These are phyloP conservation scores for Raphidocelis subcapitata DNA, from an alignment of 139 green algal genomes.

Conservation along the genomic window DNA sequence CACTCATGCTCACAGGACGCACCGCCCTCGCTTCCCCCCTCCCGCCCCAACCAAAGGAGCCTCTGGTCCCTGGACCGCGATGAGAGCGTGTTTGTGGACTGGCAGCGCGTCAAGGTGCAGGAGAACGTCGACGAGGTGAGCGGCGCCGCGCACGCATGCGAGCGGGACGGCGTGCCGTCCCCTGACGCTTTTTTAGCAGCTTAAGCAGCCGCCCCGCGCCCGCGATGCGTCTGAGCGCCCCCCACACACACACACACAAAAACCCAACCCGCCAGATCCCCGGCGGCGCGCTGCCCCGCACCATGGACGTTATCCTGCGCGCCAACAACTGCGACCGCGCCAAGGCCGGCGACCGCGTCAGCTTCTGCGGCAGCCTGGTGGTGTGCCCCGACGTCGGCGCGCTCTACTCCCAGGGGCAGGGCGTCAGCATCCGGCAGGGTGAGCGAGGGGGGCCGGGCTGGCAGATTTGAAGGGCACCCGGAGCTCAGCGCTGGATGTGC, in stretches of 20 bases:
- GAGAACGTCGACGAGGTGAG: slow-evolving; percentile 90
- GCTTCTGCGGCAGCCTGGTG: slow-evolving; percentile 91
- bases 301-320: slow-evolving; percentile 95
- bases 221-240: too few relatives aligned
- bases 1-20: too few relatives aligned
- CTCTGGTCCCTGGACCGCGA: slow-evolving; percentile 84
- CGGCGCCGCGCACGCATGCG: background rate
- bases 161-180: background rate
- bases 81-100: slow-evolving; percentile 96
- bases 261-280: slow-evolving; percentile 68
- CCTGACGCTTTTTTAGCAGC: background rate
- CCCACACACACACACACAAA: too few relatives aligned
- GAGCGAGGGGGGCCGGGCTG: background rate
- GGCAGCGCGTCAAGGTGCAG: slow-evolving; percentile 96
- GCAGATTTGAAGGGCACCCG: background rate
- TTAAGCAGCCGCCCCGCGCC: background rate
- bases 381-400: slow-evolving; percentile 92
- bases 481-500: too few relatives aligned
- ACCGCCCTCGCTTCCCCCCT: too few relatives aligned
- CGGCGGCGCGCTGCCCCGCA: slow-evolving; percentile 90
- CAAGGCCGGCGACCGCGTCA: slow-evolving; percentile 91
- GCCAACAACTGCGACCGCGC: slow-evolving; percentile 91
- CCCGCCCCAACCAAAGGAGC: slow-evolving; percentile 56
- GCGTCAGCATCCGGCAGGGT: slow-evolving; percentile 28
- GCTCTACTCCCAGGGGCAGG: slow-evolving; percentile 58